Evolutionary conservation across 257 asterid genomes (phyloP), one percentile per base, ranked within the genome.

Genomic region (Cynanchum wilfordii): DNA sequence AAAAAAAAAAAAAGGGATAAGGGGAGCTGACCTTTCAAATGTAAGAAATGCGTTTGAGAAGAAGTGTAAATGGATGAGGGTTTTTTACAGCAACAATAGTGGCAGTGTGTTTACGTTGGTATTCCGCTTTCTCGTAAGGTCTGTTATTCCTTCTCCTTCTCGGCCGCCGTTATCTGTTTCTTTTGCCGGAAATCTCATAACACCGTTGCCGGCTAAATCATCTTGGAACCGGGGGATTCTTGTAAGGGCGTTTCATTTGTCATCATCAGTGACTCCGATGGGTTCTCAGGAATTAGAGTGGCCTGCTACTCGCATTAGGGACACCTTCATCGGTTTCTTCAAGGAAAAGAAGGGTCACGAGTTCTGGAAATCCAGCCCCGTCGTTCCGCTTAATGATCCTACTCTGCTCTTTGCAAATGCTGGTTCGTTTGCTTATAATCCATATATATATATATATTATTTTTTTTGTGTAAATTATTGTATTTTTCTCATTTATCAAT

Each of bases 301-400:
- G 99, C 85, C 97, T 69, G 95, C 99, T 2, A 85, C 42, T 40
- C 79, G 79, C 70, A 89, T 86, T 0, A 81, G 98, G 66, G 84
- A 84, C 7, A 89, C 97, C 1, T 91, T 86, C 77, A 8, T 94
- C 80, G 76, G 72, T 4, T 94, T 87, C 82, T 94, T 88, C 83
- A 3, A 36, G 50, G 82, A 86, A 76, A 84, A 75, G 25, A 91
- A 82, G 75, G 84, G 60, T n/a, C 99, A 91, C 22, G 80, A 83
- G 5, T 17, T 82, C 45, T 90, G 95, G 89, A 83, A 70, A 79
- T 94, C 99, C 10, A 89, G 98, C 58, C 96, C 99, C 2, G 98
- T 94, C 45, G 97, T 94, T 80, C 99, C 99, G 30, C 87, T 80
- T 69, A 91, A 92, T 77, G 99, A 94, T 71, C 99, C 97, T 55